These are phyloP conservation scores for Ostreobium quekettii DNA, from an alignment of 139 green algal genomes.

Conservation along the genomic window DNA sequence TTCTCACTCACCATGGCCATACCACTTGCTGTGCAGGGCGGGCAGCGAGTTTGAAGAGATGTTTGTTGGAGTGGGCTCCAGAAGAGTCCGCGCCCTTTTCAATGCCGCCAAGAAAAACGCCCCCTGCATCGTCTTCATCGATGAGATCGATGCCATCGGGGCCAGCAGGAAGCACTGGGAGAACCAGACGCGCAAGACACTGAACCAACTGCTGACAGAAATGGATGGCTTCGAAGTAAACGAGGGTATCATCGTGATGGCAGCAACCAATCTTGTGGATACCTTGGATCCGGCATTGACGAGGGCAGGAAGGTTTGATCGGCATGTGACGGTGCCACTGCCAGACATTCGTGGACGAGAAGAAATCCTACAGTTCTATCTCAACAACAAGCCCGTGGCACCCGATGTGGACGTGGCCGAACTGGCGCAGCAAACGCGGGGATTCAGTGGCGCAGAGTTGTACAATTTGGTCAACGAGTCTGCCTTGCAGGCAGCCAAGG, in stretches of 20 bases:
- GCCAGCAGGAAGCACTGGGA: constrained; percentile 71
- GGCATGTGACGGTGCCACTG: constrained; percentile 77
- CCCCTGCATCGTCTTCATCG: constrained; percentile 98
- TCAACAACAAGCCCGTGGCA: constrained; percentile 62
- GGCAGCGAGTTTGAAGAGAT: constrained; percentile 93
- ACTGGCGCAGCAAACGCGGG: constrained; percentile 78
- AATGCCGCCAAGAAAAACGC: constrained; percentile 87
- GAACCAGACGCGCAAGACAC: constrained; percentile 85
- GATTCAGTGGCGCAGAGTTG: constrained; percentile 27
- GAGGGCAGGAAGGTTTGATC: constrained; percentile 47
- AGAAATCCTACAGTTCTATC: constrained; percentile 85
- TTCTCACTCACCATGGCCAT: too few species aligned
- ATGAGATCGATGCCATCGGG: constrained; percentile 98
- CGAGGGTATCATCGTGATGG: constrained; percentile 86
- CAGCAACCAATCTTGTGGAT: constrained; percentile 93
- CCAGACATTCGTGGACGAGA: constrained; percentile 80
- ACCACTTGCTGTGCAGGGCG: too few species aligned
- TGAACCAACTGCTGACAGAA: constrained; percentile 98
- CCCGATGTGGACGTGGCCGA: constrained; percentile 64
- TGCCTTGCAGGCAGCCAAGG: constrained; percentile 56
- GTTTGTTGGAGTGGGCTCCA: constrained; percentile 80
- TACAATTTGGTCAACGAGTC: constrained; percentile 52
- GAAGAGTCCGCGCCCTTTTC: constrained; percentile 67
- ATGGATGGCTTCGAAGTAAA: constrained; percentile 82
- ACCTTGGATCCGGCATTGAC: too few species aligned